These are phyloP conservation scores for Lachnum nothofagi DNA, from an alignment of 2,329 filamentous ascomycete genomes.

Conservation along the genomic window DNA sequence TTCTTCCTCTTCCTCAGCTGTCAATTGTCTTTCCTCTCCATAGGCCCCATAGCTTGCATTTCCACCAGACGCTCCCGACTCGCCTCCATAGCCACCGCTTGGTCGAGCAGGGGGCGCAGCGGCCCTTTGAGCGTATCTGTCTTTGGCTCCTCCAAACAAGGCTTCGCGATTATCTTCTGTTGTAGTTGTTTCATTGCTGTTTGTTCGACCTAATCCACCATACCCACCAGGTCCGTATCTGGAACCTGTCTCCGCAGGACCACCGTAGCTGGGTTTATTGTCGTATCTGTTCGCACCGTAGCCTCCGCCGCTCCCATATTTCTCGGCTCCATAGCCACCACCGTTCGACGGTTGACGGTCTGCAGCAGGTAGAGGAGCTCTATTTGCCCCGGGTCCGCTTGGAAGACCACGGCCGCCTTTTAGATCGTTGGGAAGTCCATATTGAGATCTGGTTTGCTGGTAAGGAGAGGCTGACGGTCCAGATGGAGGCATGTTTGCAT, in stretches of 20 bases:
- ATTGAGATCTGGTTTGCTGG: conserved; percentile 21
- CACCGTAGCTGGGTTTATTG: conserved; percentile 28
- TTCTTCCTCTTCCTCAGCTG: conserved; percentile 69
- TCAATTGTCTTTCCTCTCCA: conserved; percentile 70
- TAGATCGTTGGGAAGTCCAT: conserved; percentile 29
- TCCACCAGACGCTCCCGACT: conserved; percentile 19
- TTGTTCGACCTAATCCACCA: conserved; percentile 50
- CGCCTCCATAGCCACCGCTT: conserved; percentile 26
- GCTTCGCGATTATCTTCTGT: conserved; percentile 56
- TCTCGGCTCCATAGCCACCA: conserved; percentile 49
- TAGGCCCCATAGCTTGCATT: conserved; percentile 45
- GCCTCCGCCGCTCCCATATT: conserved; percentile 47
- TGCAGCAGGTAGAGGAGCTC: conserved; percentile 16
- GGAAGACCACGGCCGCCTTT: conserved; percentile 36
- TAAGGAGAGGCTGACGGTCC: conserved; percentile 23
- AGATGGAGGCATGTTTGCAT: conserved; percentile 43
- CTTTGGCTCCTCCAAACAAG: conserved; percentile 48
- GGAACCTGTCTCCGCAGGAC: conserved; percentile 31
- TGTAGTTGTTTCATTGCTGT: conserved; percentile 37
- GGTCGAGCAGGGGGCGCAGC: conserved; percentile 24
- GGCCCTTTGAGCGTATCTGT: conserved; percentile 29
- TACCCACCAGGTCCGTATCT: conserved; percentile 53
- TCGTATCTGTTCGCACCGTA: conserved; percentile 53
- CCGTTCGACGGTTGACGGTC: conserved; percentile 27
- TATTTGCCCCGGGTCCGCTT: conserved; percentile 33